Percentiles rank a stretch among this genome's conserved stretches.
Evolutionary conservation across 441 rosid genomes (phyloP).

Genomic region (Flueggea neowawraea): DNA sequence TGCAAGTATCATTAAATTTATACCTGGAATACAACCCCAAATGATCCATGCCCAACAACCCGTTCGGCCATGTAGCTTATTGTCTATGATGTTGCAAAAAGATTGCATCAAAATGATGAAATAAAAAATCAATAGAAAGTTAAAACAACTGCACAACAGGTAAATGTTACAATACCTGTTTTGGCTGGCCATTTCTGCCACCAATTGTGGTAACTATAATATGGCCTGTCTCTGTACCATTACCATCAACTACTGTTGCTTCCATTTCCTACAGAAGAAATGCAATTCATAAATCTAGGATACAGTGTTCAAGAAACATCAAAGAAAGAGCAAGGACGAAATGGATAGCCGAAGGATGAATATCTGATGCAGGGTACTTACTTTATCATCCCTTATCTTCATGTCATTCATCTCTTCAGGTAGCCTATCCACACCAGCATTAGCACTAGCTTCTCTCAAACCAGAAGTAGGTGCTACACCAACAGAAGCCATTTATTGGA

Average conservation of each 20-base stretch:
- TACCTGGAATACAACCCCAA: slow-evolving; percentile 98
- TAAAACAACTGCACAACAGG: background rate
- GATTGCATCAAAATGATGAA: slow-evolving; percentile 1
- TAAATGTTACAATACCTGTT: slow-evolving; percentile 48
- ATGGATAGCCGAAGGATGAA: background rate
- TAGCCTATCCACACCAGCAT: slow-evolving; percentile 57
- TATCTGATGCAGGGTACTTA: slow-evolving; percentile 9
- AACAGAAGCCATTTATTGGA: slow-evolving; percentile 67
- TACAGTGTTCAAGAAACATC: background rate
- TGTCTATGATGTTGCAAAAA: slow-evolving; percentile 42
- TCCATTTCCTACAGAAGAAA: slow-evolving; percentile 70
- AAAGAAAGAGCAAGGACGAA: slow-evolving; percentile 5
- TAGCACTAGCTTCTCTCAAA: slow-evolving; percentile 60
- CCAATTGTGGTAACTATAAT: slow-evolving; percentile 95
- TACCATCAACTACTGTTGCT: slow-evolving; percentile 83
- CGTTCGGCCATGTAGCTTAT: slow-evolving; percentile 99
- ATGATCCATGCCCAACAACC: slow-evolving; percentile 95
- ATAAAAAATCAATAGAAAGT: background rate
- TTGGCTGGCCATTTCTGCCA: slow-evolving; percentile 93
- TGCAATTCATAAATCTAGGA: background rate
- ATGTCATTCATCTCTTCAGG: slow-evolving; percentile 95
- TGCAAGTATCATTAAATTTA: background rate
- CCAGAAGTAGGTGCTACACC: slow-evolving; percentile 64
- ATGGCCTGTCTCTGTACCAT: slow-evolving; percentile 91
- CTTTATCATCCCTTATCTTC: slow-evolving; percentile 90